Evolutionary conservation across 2,329 filamentous ascomycete genomes (phyloP).

Genomic region (Davidsoniella virescens): DNA sequence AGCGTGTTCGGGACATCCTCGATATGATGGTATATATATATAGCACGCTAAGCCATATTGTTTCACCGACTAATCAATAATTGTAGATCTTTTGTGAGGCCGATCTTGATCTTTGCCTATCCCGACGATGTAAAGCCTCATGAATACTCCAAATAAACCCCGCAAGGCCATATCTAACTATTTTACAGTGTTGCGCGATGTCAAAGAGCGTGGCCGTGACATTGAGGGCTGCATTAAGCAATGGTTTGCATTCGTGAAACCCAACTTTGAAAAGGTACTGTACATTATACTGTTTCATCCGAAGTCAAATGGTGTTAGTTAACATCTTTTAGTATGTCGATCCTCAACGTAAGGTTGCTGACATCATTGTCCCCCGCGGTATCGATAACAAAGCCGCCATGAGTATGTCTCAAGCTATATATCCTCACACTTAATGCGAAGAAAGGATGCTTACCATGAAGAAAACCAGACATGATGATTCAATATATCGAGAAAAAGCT

Average conservation of each 20-base stretch:
- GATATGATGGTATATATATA: slow-evolving; percentile 61
- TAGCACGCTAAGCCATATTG: background rate
- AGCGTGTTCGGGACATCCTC: slow-evolving; percentile 65
- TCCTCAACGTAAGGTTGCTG: slow-evolving; percentile 62
- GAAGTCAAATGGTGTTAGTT: slow-evolving; percentile 6
- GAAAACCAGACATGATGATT: slow-evolving; percentile 60
- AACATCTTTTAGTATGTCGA: slow-evolving; percentile 52
- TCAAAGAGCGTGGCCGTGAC: slow-evolving; percentile 74
- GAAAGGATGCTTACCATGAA: background rate
- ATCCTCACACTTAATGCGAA: background rate
- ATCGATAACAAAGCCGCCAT: slow-evolving; percentile 93
- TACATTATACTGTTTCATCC: background rate
- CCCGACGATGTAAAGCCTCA: slow-evolving; percentile 53
- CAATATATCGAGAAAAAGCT: slow-evolving; percentile 84
- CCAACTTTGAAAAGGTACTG: slow-evolving; percentile 67
- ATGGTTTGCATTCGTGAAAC: slow-evolving; percentile 93
- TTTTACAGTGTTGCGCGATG: slow-evolving; percentile 62
- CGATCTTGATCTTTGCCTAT: slow-evolving; percentile 84
- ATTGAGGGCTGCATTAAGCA: slow-evolving; percentile 95
- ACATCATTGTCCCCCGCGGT: slow-evolving; percentile 87
- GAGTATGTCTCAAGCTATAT: slow-evolving; percentile 27
- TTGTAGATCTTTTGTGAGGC: slow-evolving; percentile 82
- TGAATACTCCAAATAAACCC: background rate
- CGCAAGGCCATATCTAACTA: background rate
- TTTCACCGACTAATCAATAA: background rate